Percentiles rank a stretch among this genome's conserved stretches.
Evolutionary conservation across 2,329 filamentous ascomycete species (phyloP).

Genomic region (Basipetospora sp.): DNA sequence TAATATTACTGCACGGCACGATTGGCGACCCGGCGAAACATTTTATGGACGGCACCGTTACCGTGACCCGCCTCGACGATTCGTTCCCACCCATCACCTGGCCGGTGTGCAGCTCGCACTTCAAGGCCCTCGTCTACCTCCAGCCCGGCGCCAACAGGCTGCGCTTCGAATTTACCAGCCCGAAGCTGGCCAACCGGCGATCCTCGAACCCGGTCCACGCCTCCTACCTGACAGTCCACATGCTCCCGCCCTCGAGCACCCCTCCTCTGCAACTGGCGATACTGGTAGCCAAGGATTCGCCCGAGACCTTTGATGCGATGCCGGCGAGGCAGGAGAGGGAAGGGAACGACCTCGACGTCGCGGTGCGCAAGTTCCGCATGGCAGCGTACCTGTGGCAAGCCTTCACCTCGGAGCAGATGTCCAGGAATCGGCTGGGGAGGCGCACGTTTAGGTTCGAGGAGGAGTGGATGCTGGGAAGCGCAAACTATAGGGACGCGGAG

Average conservation of each 20-base stretch:
- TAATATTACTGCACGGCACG: constrained; percentile 66
- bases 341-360: constrained; percentile 67
- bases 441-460: constrained; percentile 85
- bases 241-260: constrained; percentile 61
- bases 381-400: constrained; percentile 93
- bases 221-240: constrained; percentile 70
- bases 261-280: constrained; percentile 85
- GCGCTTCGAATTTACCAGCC: constrained; percentile 74
- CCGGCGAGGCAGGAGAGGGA: constrained; percentile 63
- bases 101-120: constrained; percentile 79
- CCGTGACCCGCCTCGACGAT: constrained; percentile 69
- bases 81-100: constrained; percentile 68
- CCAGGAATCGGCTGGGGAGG: constrained; percentile 69
- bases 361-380: constrained; percentile 84
- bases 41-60: constrained; percentile 63
- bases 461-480: constrained; percentile 76
- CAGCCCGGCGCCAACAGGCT: constrained; percentile 78
- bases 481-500: constrained; percentile 60
- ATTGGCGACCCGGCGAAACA: constrained; percentile 58
- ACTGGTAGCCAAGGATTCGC: constrained; percentile 74
- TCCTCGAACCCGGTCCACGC: constrained; percentile 58
- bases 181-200: constrained; percentile 53
- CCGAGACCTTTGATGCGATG: constrained; percentile 67
- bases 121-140: constrained; percentile 85
- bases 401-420: constrained; percentile 94